A percentile compares a stretch with the other conserved stretches of the same genome.
Conservation (phyloP, 148 eudicot species). For the Rhododendron ferrugineum region DNA sequence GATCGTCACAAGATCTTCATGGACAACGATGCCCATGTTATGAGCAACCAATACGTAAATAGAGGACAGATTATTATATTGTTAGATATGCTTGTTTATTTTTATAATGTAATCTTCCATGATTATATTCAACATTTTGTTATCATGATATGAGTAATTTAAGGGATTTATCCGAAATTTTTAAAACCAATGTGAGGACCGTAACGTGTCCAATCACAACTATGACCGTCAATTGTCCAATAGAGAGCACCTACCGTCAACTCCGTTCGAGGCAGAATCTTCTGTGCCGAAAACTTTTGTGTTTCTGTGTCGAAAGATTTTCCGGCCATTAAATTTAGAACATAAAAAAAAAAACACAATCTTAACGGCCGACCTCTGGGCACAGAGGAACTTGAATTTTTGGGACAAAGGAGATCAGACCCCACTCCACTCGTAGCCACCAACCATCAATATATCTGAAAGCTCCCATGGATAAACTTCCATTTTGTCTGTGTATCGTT, state of each 20-base stretch:
- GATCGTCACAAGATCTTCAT: not conserved
- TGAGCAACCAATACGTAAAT: not conserved
- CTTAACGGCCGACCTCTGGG: too few relatives aligned
- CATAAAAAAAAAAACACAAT: too few relatives aligned
- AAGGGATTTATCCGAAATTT: not conserved
- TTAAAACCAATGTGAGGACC: not conserved
- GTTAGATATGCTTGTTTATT: not conserved
- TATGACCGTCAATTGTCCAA: not conserved
- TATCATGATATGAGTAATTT: not conserved
- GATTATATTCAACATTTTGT: not conserved
- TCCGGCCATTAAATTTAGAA: too few relatives aligned
- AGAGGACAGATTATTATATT: not conserved
- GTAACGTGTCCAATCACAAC: not conserved
- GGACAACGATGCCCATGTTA: not conserved
- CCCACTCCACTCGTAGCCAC: not conserved
- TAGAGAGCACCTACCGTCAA: too few relatives aligned
- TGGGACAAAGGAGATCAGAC: too few relatives aligned
- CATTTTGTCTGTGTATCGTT: not conserved
- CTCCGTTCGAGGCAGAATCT: too few relatives aligned
- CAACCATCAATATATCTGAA: not conserved
- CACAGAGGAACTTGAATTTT: too few relatives aligned
- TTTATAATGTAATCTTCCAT: not conserved
- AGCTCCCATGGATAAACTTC: not conserved
- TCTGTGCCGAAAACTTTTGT: too few relatives aligned
- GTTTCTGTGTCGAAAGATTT: too few relatives aligned